Evolutionary conservation across 306 rosid species (phyloP).

Genomic region (Casuarina equisetifolia): DNA sequence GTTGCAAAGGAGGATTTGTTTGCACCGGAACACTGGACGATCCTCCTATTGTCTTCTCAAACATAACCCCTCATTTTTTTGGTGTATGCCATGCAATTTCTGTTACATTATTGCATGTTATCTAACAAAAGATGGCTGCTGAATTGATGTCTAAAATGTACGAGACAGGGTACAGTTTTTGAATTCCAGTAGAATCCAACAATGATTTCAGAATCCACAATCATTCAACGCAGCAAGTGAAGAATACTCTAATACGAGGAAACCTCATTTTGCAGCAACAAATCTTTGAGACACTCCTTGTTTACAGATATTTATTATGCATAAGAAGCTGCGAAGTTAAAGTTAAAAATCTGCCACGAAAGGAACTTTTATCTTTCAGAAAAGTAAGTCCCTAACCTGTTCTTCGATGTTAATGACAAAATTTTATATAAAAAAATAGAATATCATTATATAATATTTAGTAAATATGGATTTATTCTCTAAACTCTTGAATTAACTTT

Average conservation of each 20-base stretch:
- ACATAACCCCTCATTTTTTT: neutral
- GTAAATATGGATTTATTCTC: too few relatives aligned
- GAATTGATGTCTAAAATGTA: neutral
- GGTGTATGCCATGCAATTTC: neutral
- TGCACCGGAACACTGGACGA: neutral
- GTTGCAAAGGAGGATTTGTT: neutral
- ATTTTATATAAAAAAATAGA: too few relatives aligned
- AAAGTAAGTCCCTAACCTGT: neutral
- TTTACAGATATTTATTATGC: neutral
- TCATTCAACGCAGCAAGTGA: neutral
- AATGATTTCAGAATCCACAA: neutral
- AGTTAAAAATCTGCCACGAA: neutral
- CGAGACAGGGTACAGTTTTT: neutral
- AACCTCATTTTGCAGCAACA: neutral
- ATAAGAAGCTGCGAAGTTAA: neutral
- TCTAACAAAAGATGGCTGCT: neutral
- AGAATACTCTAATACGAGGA: neutral
- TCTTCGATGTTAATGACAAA: too few relatives aligned
- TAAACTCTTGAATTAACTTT: too few relatives aligned
- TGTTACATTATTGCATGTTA: neutral
- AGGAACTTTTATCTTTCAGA: neutral
- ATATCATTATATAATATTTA: too few relatives aligned
- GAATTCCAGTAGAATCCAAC: too few relatives aligned
- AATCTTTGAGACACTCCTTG: neutral
- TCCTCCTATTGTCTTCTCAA: neutral